Base-by-base conservation (phyloP, 2,329 filamentous ascomycete genomes). In the Hypocrella siamensis region DNA sequence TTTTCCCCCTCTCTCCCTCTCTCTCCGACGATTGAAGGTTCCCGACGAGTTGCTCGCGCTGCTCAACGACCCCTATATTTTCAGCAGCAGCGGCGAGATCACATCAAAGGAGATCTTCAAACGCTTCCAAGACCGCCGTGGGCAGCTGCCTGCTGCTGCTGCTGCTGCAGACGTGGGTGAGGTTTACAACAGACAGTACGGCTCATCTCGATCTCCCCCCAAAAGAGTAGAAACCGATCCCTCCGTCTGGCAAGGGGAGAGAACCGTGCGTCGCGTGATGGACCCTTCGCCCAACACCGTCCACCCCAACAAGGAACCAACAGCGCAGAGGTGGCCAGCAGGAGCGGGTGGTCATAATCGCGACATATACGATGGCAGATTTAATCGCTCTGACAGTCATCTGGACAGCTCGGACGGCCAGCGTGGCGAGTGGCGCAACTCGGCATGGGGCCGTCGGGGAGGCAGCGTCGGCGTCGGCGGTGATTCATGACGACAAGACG, bases 91-190 rank as follows among this genome's bases (percentile, higher is more conserved):
- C 40, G 77, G 79, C 28, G 88, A 98, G 37, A 77, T 94, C 39
- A 94, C 88, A 2, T 93, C 86, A 5, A 98, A 98, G 54, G 90
- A 98, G 47, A 96, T 98, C 33, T 67, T 98, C 31, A 93, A 88
- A 52, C 75, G 84, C 35, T 94, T 92, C 55, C 85, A 85, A 31
- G 83, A 93, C 47, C 78, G 90, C 39, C 57, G 59, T 34, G 63
- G 64, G 6, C 59, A 65, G 27, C 58, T 75, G 58, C 57, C 80
- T 61, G 16, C 8, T 17, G 60, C 70, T 58, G 57, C 80, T 61
- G 27, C 15, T 9, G 60, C 70, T 58, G 57, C 62, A 54, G 70
- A 74, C 55, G 57, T 66, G 46, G 58, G 65, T 51, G 65, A 74
- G 48, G 58, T 67, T 51, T 59, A 65, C 48, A 59, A 65, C 54